Evolutionary conservation across 331 rosid genomes (phyloP), one percentile per base, ranked within the genome.

Genomic region (Phaseolus coccineus): DNA sequence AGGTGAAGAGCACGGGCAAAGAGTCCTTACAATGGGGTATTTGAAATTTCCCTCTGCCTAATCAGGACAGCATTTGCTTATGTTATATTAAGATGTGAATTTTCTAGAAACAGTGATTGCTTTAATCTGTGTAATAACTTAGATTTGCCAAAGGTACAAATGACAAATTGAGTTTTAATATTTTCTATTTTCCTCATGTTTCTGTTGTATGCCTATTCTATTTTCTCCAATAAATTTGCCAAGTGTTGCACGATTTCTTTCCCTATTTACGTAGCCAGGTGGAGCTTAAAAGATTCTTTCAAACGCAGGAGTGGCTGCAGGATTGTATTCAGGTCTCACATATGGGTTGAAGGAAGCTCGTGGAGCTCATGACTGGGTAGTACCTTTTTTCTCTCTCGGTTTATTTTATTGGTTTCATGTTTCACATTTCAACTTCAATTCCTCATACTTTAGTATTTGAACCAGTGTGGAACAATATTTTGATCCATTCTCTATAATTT

Each of bases 301-400:
- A 24, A 71, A 39, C 76, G 80, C 82, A 96, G 97, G 99, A 51
- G 84, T 96, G 79, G 99, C 94, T 77, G 98, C 98, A 24, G 99
- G 99, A 52, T 59, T 96, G 69, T 93, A 96, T 77, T 91, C 99
- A 28, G 99, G 99, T 30, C 92, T 96, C 52, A 96, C 97, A 9
- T 93, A 93, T 84, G 99, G 97, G 25, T 84, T 96, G 63, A 86
- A 83, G 84, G 99, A 96, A 85, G 96, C 96, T 78, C 94, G 97
- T 37, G 99, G 99, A 25, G 81, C 91, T 40, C 99, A 96, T 77
- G 99, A 93, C 73, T 96, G 98, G 99, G 98, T 94, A 89, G 22
- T 61, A 13, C 46, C 69, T 81, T 2, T 66, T 65, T 11, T 8
- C 10, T 13, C 15, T 6, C 40, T 30, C 12, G 8, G 0, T 13